These are phyloP conservation scores for Aegilops speltoides DNA, from an alignment of 176 grass and related monocot species.

Conservation along the genomic window DNA sequence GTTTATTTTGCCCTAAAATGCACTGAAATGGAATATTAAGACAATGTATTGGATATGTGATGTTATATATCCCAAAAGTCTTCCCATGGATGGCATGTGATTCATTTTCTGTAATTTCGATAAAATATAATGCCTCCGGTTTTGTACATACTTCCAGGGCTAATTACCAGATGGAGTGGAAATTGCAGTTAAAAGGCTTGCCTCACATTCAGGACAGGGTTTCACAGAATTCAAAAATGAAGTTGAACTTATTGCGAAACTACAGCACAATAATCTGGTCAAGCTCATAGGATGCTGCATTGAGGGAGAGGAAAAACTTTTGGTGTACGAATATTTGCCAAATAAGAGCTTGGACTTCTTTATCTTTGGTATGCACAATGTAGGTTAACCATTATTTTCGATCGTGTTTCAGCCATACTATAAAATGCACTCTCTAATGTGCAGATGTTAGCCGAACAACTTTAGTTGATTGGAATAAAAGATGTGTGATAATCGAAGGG, in stretches of 20 bases:
- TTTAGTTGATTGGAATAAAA: slow-evolving; percentile 24
- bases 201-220: slow-evolving; percentile 19
- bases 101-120: not conserved
- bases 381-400: not conserved
- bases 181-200: slow-evolving; percentile 33
- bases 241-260: slow-evolving; percentile 32
- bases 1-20: not conserved
- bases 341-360: slow-evolving; percentile 39
- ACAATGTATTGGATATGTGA: not conserved
- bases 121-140: not conserved
- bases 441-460: slow-evolving; percentile 10
- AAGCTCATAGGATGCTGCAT: slow-evolving; percentile 18
- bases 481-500: slow-evolving; percentile 21
- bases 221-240: slow-evolving; percentile 31
- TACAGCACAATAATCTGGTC: slow-evolving; percentile 31
- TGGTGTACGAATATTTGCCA: slow-evolving; percentile 32
- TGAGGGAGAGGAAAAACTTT: slow-evolving; percentile 23
- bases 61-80: not conserved
- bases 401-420: not conserved
- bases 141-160: slow-evolving; percentile 13
- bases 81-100: not conserved
- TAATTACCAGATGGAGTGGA: slow-evolving; percentile 14
- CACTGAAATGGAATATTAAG: not conserved
- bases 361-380: slow-evolving; percentile 21
- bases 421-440: not conserved